phyloP scores from a whole-genome alignment of 2,329 filamentous ascomycete species.

The Fusarium sp. region DNA sequence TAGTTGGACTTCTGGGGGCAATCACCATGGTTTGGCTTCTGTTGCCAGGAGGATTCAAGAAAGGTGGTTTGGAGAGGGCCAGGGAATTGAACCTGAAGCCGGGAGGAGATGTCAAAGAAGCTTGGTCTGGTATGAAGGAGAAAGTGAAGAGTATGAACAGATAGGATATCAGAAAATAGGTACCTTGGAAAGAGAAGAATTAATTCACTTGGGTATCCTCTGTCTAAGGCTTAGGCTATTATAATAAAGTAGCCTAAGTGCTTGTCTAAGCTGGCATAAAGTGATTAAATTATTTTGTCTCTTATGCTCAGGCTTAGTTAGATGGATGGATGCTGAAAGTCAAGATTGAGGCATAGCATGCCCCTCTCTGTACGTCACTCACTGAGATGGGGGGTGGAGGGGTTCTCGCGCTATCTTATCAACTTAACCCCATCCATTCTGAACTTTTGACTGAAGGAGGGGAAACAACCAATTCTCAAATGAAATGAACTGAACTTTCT shows the following conservation, averaged over 20 bases:
- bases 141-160: not conserved
- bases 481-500: not conserved
- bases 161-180: not conserved
- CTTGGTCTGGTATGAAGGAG: constrained; percentile 29
- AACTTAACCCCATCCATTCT: constrained; percentile 12
- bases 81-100: constrained; percentile 51
- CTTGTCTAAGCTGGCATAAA: too few relatives aligned
- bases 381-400: constrained; percentile 12
- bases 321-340: too few relatives aligned
- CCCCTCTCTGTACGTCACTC: constrained; percentile 21
- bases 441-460: constrained; percentile 35
- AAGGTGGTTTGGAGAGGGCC: constrained; percentile 56
- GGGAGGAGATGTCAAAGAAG: constrained; percentile 48
- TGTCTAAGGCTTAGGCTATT: too few relatives aligned
- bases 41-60: constrained; percentile 54
- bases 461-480: constrained; percentile 23
- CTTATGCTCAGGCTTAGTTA: too few relatives aligned
- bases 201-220: too few relatives aligned
- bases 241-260: too few relatives aligned
- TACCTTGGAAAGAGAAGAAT: too few relatives aligned
- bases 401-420: constrained; percentile 44
- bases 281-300: too few relatives aligned
- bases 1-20: constrained; percentile 60
- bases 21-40: constrained; percentile 59
- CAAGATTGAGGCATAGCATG: too few relatives aligned